Percentiles rank a stretch among this genome's conserved stretches.
Evolutionary conservation across 257 asterid species (phyloP).

Genomic region (Pogostemon cablin): DNA sequence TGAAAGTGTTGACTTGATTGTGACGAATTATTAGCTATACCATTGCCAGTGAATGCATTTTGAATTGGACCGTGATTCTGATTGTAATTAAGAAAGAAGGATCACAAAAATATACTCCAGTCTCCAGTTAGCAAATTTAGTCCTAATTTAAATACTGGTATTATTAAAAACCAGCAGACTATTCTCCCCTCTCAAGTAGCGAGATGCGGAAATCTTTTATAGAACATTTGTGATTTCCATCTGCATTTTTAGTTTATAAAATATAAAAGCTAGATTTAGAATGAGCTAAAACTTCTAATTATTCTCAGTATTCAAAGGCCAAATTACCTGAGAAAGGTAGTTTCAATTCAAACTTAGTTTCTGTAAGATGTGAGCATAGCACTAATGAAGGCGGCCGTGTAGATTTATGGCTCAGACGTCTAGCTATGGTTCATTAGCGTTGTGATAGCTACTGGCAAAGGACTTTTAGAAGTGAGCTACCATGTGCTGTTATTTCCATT

Average conservation of each 20-base stretch:
- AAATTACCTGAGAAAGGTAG: constrained; percentile 30
- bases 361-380: constrained; percentile 79
- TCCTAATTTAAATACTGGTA: constrained; percentile 2
- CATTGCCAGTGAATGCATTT: background rate
- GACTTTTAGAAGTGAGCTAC: constrained; percentile 53
- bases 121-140: constrained; percentile 1
- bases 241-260: background rate
- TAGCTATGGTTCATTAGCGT: constrained; percentile 79
- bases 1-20: background rate
- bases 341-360: constrained; percentile 38
- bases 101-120: background rate
- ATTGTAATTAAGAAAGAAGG: background rate
- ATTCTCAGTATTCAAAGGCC: constrained; percentile 48
- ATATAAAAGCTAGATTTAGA: background rate
- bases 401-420: constrained; percentile 85
- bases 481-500: too few relatives aligned
- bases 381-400: constrained; percentile 57
- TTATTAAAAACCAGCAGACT: background rate
- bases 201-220: background rate
- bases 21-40: background rate
- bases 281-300: background rate
- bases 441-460: constrained; percentile 85
- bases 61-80: background rate
- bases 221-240: background rate
- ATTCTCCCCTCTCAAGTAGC: background rate